Percentiles rank a stretch among this genome's conserved stretches.
Conservation (phyloP, 345 rosid species). For the Linum usitatissimum region DNA sequence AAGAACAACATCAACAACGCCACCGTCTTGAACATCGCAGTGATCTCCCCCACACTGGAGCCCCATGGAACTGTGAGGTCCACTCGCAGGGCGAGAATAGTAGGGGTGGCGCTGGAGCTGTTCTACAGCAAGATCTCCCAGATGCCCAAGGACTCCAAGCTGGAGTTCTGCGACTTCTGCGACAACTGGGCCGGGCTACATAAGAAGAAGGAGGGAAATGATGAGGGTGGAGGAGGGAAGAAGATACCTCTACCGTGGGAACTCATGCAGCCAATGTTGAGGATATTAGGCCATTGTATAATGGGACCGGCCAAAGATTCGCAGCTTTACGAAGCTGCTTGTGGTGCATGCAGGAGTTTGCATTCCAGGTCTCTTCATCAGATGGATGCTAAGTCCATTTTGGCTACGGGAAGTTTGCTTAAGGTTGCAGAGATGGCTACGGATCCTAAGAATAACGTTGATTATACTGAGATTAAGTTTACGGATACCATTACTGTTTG, state of each 20-base stretch:
- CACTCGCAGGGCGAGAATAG: slow-evolving; percentile 54
- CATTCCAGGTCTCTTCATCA: slow-evolving; percentile 50
- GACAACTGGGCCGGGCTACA: slow-evolving; percentile 53
- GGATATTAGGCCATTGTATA: slow-evolving; percentile 68
- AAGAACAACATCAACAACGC: slow-evolving; percentile 29
- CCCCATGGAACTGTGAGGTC: slow-evolving; percentile 74
- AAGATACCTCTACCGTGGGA: slow-evolving; percentile 69
- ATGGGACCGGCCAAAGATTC: slow-evolving; percentile 32
- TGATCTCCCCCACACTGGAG: slow-evolving; percentile 59
- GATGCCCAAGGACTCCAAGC: slow-evolving; percentile 51
- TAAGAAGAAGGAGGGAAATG: slow-evolving; percentile 12
- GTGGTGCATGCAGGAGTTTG: slow-evolving; percentile 44
- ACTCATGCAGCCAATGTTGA: slow-evolving; percentile 58
- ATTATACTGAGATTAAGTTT: slow-evolving; percentile 41
- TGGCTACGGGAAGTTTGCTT: slow-evolving; percentile 62
- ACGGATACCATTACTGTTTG: not conserved
- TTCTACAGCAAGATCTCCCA: slow-evolving; percentile 43
- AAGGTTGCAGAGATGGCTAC: slow-evolving; percentile 34
- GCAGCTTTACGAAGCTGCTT: slow-evolving; percentile 33
- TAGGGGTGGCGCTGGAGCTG: slow-evolving; percentile 66
- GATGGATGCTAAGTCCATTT: slow-evolving; percentile 52
- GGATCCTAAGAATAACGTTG: slow-evolving; percentile 33
- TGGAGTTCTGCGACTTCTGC: slow-evolving; percentile 63
- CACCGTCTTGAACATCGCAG: slow-evolving; percentile 50
- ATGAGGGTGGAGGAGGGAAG: slow-evolving; percentile 12